Conservation (phyloP, 306 rosid species). For the Acmispon strigosus region DNA sequence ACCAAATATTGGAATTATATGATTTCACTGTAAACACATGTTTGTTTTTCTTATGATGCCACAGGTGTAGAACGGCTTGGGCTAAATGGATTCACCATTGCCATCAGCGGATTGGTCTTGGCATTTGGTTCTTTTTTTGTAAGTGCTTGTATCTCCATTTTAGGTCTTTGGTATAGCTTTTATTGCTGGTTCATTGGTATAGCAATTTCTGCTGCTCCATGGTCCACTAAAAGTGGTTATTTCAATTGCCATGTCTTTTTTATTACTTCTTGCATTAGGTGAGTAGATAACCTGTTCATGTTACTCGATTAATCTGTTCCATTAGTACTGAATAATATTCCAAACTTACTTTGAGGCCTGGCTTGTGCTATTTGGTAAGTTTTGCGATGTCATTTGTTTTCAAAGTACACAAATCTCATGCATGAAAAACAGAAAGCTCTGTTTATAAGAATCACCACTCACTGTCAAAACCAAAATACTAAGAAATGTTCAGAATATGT, state of each 20-base stretch:
- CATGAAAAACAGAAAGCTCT: background rate
- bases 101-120: conserved; percentile 39
- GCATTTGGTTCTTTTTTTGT: conserved; percentile 66
- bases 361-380: background rate
- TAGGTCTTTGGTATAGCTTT: background rate
- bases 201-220: background rate
- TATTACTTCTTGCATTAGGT: background rate
- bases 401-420: background rate
- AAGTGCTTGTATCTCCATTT: conserved; percentile 29
- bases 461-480: background rate
- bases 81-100: conserved; percentile 38
- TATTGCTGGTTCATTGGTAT: background rate
- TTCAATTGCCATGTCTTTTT: background rate
- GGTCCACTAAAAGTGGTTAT: background rate
- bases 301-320: background rate
- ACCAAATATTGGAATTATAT: background rate
- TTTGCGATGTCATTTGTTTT: background rate
- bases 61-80: conserved; percentile 74
- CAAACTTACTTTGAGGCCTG: background rate
- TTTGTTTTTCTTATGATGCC: conserved; percentile 21
- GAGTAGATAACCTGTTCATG: background rate
- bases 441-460: background rate
- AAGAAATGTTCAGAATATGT: background rate
- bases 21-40: background rate
- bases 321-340: background rate